Base-by-base conservation (phyloP, 2,329 filamentous ascomycete species). In the Ophiostoma pallidulum region DNA sequence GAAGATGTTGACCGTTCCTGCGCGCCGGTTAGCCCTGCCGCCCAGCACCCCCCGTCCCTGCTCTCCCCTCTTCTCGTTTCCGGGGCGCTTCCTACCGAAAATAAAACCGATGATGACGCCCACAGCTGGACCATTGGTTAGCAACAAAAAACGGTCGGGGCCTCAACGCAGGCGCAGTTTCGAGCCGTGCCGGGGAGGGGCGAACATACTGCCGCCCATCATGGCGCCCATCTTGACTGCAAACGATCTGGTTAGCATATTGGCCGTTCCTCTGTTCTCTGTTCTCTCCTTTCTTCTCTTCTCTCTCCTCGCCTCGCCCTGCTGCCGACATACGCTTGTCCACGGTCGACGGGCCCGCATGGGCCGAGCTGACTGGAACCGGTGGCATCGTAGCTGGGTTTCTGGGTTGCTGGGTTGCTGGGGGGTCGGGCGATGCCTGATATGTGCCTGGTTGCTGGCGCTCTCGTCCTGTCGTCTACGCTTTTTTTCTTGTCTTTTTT, bases 61-160 rank as follows among this genome's bases (percentile, higher is more conserved):
- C 13, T n/a, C 7, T 4, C 7, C 24, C 24, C 5, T 10, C 6
- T 28, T 28, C 24, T 31, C 20, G 2, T 22, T 4, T n/a, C 28
- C 4, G 12, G 8, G 8, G 9, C 6, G n/a, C 41, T 47, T 59
- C 73, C 43, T 73, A 94, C 91, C 92, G 59, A 92, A 95, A 60
- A 98, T 94, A 72, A 98, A 97, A 55, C 92, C 92, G 69, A 98
- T 96, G 64, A 95, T 95, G 45, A 86, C 74, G 53, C 92, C 92
- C 53, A 98, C 92, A 67, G 89, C 92, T 97, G 59, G 13, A 51
- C 19, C 51, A 13, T 31, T 48, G 16, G 54, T 71, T 57, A 71
- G 67, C 39, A 26, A 19, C 24, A 26, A 19, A 4, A 16, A 24
- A 4, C 3, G 24, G n/a, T 29, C 29, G 13, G 16, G 13, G 16